Percentiles rank a stretch among this genome's conserved stretches.
phyloP scores from a whole-genome alignment of 805 yeast genomes.

The Zygosaccharomyces rouxii region DNA sequence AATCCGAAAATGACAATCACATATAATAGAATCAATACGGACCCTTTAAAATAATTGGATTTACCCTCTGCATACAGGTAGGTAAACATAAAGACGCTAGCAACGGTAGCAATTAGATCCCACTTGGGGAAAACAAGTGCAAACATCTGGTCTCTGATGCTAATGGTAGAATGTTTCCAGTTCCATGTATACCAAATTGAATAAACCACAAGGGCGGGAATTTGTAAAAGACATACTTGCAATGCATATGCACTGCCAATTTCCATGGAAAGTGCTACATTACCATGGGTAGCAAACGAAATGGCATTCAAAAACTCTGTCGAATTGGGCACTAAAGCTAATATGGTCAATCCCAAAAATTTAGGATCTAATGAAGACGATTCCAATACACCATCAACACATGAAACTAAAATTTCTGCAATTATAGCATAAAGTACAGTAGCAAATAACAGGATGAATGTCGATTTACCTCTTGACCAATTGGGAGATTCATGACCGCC shows the following conservation, averaged over 20 bases:
- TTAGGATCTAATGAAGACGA: conserved; percentile 78
- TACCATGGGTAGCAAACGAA: conserved; percentile 93
- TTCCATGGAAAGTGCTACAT: conserved; percentile 94
- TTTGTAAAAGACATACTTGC: conserved; percentile 90
- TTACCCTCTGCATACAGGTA: conserved; percentile 96
- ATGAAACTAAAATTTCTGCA: conserved; percentile 90
- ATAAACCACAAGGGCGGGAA: conserved; percentile 81
- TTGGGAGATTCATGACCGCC: conserved; percentile 96
- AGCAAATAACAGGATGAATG: conserved; percentile 75
- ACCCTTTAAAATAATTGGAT: conserved; percentile 93
- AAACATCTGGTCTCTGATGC: conserved; percentile 48
- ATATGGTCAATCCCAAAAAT: conserved; percentile 86
- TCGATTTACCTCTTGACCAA: conserved; percentile 85
- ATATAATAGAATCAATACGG: conserved; percentile 76
- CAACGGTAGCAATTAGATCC: conserved; percentile 84
- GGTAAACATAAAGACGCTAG: conserved; percentile 84
- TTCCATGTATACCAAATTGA: conserved; percentile 50
- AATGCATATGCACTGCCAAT: conserved; percentile 96
- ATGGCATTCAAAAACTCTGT: conserved; percentile 96
- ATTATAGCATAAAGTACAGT: conserved; percentile 86
- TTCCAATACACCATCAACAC: conserved; percentile 80
- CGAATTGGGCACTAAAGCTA: conserved; percentile 94
- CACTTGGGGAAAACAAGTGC: conserved; percentile 89
- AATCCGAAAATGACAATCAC: conserved; percentile 75
- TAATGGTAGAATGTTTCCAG: conserved; percentile 28